A percentile compares a stretch with the other conserved stretches of the same genome.
These are phyloP conservation scores for Fraxinus sp. DNA, from an alignment of 305 asterid species.

Conservation along the genomic window DNA sequence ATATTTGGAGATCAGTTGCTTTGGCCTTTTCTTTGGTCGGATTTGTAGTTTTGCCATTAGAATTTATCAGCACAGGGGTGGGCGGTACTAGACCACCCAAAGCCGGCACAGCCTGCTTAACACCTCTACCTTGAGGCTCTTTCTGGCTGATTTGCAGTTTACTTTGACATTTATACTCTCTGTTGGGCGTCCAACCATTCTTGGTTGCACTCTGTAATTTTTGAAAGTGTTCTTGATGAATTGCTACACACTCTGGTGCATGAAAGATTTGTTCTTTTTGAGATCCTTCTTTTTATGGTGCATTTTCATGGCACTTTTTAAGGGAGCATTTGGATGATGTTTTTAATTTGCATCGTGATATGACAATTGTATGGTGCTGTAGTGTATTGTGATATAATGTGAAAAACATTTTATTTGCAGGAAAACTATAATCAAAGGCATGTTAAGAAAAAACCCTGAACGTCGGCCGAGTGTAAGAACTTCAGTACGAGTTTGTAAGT, in stretches of 20 bases:
- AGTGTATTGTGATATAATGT: not conserved
- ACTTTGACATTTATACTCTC: not conserved
- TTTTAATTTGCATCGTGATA: not conserved
- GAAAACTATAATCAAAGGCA: conserved; percentile 85
- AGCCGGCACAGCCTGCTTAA: not conserved
- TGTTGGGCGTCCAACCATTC: not conserved
- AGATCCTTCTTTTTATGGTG: conserved; percentile 5
- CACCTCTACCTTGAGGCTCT: not conserved
- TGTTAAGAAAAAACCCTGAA: conserved; percentile 97
- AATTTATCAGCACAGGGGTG: not conserved
- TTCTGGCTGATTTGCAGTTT: not conserved
- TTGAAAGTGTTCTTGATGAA: not conserved
- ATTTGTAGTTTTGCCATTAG: not conserved
- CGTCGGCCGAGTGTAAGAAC: conserved; percentile 86
- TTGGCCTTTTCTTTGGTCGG: not conserved
- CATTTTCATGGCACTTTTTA: not conserved
- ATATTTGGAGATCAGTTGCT: not conserved
- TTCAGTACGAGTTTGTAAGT: conserved; percentile 11
- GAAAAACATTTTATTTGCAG: conserved; percentile 35
- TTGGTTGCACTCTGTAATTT: not conserved
- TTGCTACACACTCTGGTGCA: not conserved
- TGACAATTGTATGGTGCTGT: not conserved
- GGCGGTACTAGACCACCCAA: not conserved
- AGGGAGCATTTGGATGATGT: not conserved
- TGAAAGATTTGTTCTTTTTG: not conserved